Conservation (phyloP, 805 yeast genomes). For the Tetrapisispora pingtungensis region DNA sequence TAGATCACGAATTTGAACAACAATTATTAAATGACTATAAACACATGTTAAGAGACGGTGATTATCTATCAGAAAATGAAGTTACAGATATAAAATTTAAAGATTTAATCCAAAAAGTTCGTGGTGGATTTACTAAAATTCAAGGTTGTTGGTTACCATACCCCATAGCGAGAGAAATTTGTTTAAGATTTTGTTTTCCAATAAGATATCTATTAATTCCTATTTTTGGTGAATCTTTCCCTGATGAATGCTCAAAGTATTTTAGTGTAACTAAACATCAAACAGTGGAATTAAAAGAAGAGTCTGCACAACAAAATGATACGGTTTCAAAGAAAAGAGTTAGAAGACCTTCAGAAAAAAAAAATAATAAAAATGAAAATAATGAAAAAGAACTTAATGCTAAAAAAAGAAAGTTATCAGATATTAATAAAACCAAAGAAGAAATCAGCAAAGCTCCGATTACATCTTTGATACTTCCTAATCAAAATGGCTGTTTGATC, state of each 20-base stretch:
- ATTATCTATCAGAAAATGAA: slow-evolving; percentile 9
- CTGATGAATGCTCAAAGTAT: slow-evolving; percentile 23
- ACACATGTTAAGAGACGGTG: slow-evolving; percentile 5
- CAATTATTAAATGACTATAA: slow-evolving; percentile 11
- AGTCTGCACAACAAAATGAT: no score
- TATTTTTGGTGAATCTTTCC: slow-evolving; percentile 62
- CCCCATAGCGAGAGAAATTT: slow-evolving; percentile 54
- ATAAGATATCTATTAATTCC: slow-evolving; percentile 72
- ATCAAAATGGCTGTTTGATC: no score
- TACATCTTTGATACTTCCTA: no score
- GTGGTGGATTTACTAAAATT: slow-evolving; percentile 86
- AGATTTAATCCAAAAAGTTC: slow-evolving; percentile 44
- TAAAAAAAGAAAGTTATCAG: no score
- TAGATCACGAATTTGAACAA: slow-evolving; percentile 15
- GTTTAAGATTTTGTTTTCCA: slow-evolving; percentile 65
- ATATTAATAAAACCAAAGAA: no score
- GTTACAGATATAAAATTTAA: slow-evolving; percentile 12
- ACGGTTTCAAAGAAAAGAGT: no score
- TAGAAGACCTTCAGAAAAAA: no score
- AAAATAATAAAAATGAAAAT: no score
- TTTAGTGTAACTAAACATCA: no score
- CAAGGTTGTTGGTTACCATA: slow-evolving; percentile 92
- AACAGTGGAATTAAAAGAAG: no score
- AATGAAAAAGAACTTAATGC: no score
- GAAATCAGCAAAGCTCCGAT: no score